phyloP scores from a whole-genome alignment of 331 rosid genomes.

The Acacia concinna region DNA sequence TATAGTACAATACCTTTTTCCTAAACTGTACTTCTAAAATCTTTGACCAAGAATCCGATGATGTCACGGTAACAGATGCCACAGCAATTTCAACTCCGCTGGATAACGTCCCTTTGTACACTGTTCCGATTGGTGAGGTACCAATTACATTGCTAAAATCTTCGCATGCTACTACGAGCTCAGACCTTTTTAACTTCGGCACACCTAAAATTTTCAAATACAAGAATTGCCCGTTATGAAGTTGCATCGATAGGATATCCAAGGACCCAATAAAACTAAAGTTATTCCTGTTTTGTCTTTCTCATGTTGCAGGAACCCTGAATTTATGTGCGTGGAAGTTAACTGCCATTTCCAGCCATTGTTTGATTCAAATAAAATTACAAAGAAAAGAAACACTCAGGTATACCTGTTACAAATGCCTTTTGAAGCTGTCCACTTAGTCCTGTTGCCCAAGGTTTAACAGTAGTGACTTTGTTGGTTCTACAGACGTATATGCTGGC shows the following conservation, averaged over 20 bases:
- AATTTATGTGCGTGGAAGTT: neutral
- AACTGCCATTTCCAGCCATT: neutral
- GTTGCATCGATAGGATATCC: slow-evolving; percentile 1
- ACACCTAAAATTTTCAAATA: slow-evolving; percentile 46
- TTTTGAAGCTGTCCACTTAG: slow-evolving; percentile 76
- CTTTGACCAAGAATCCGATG: slow-evolving; percentile 49
- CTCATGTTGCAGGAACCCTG: neutral
- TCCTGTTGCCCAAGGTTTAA: slow-evolving; percentile 72
- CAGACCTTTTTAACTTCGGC: slow-evolving; percentile 65
- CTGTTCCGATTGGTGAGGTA: slow-evolving; percentile 53
- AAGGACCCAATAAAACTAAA: neutral
- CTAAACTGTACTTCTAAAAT: slow-evolving; percentile 69
- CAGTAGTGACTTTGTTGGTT: slow-evolving; percentile 49
- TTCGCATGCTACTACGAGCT: slow-evolving; percentile 67
- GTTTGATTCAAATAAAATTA: neutral
- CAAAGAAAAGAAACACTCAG: neutral
- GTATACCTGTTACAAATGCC: slow-evolving; percentile 64
- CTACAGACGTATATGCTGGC: slow-evolving; percentile 36
- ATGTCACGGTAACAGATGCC: slow-evolving; percentile 44
- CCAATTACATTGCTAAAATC: slow-evolving; percentile 75
- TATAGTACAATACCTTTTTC: slow-evolving; percentile 65
- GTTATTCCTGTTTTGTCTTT: neutral
- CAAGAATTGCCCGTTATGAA: neutral
- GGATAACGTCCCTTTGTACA: slow-evolving; percentile 72
- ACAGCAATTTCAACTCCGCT: slow-evolving; percentile 75